Conservation (phyloP, 208 protist species). For the Blastocrithidia nonstop region DNA sequence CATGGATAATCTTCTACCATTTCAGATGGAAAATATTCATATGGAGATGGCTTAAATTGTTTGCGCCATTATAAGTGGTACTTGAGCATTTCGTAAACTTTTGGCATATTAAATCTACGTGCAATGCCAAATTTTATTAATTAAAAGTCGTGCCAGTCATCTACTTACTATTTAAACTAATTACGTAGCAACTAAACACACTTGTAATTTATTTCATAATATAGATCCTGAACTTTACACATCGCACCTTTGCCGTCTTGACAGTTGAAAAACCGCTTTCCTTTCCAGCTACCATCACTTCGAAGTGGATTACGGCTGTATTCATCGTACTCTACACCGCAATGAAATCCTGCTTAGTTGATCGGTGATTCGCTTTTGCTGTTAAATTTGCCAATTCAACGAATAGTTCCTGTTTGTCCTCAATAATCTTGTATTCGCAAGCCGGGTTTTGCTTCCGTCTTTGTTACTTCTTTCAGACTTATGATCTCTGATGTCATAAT, state of each 20-base stretch:
- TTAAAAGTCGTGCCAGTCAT: conserved; percentile 61
- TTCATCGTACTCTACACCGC: conserved; percentile 55
- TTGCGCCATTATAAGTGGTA: conserved; percentile 55
- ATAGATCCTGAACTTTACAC: conserved; percentile 23
- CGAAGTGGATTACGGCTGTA: conserved; percentile 23
- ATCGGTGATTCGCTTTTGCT: conserved; percentile 33
- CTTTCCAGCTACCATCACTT: conserved; percentile 35
- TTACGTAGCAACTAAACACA: conserved; percentile 20
- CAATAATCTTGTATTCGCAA: conserved; percentile 69
- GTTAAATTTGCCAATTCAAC: conserved; percentile 40
- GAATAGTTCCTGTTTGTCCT: conserved; percentile 39
- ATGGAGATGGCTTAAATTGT: conserved; percentile 26
- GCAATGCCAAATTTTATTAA: conserved; percentile 78
- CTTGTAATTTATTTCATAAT: conserved; percentile 35
- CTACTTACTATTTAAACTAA: conserved; percentile 43
- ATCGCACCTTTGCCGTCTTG: conserved; percentile 21
- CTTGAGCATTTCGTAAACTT: conserved; percentile 56
- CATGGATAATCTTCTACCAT: conserved; percentile 55
- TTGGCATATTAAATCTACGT: conserved; percentile 57
- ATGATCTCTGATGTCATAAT: background rate
- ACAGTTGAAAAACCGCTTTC: conserved; percentile 39
- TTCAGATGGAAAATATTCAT: conserved; percentile 63
- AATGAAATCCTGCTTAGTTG: conserved; percentile 27
- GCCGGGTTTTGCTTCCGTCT: conserved; percentile 23
- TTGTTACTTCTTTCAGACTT: conserved; percentile 4